phyloP scores from a whole-genome alignment of 2,329 filamentous ascomycete genomes.

The Ophiocordyceps unilateralis region DNA sequence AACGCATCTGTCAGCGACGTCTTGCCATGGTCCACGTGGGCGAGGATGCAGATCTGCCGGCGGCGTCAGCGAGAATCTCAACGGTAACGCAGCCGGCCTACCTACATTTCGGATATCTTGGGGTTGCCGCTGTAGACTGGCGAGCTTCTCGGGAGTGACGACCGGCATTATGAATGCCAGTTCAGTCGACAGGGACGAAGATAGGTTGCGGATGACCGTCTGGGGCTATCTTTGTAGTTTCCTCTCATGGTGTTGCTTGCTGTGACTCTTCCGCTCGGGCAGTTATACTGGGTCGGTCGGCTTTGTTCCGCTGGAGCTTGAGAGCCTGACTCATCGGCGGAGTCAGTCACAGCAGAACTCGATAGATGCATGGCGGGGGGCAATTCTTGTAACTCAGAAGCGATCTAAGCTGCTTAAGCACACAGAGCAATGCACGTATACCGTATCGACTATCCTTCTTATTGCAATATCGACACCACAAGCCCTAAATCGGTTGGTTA shows the following conservation, averaged over 20 bases:
- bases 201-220: background rate
- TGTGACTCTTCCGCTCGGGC: background rate
- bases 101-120: conserved; percentile 84
- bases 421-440: conserved; percentile 9
- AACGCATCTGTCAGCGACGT: conserved; percentile 92
- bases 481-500: conserved; percentile 15
- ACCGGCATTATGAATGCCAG: conserved; percentile 55
- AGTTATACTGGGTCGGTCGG: background rate
- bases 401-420: conserved; percentile 6
- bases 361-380: background rate
- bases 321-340: background rate
- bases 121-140: conserved; percentile 72
- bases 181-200: background rate
- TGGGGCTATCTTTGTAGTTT: background rate
- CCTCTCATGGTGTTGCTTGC: background rate
- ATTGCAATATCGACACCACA: conserved; percentile 16
- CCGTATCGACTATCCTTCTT: conserved; percentile 5
- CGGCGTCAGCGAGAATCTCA: background rate
- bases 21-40: conserved; percentile 96
- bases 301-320: background rate
- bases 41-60: conserved; percentile 73
- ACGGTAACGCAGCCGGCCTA: conserved; percentile 1
- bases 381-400: conserved; percentile 3
- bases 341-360: background rate
- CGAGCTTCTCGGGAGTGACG: conserved; percentile 77